Conservation (phyloP, 495 filamentous ascomycete species). For the Annulohypoxylon maeteangense region DNA sequence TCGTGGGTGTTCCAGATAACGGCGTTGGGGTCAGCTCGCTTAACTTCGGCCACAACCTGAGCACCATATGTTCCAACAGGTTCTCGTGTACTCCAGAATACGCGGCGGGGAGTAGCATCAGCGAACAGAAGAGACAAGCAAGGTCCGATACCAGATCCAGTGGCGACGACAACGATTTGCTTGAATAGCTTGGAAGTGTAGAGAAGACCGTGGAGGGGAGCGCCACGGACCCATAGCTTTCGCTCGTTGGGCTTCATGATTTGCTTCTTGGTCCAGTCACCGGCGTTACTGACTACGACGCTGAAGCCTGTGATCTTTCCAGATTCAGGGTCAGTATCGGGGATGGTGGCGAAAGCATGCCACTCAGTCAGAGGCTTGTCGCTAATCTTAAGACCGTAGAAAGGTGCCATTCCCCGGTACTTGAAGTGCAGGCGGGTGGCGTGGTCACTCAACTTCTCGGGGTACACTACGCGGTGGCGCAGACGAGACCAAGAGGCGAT, state of each 20-base stretch:
- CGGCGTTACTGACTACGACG: constrained; percentile 78
- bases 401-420: constrained; percentile 61
- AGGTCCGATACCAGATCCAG: constrained; percentile 84
- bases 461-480: constrained; percentile 66
- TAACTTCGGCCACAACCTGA: constrained; percentile 56
- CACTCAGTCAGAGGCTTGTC: constrained; percentile 75
- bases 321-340: constrained; percentile 57
- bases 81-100: constrained; percentile 62
- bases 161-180: constrained; percentile 78
- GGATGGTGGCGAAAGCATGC: constrained; percentile 85
- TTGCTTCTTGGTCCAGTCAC: constrained; percentile 80
- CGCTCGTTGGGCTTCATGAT: constrained; percentile 68
- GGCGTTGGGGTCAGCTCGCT: constrained; percentile 57
- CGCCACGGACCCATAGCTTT: constrained; percentile 65
- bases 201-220: constrained; percentile 73
- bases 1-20: constrained; percentile 62
- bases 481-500: constrained; percentile 76
- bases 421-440: constrained; percentile 77
- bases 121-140: constrained; percentile 63
- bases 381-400: constrained; percentile 65
- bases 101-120: constrained; percentile 53
- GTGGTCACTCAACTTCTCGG: constrained; percentile 74
- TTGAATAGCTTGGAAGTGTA: constrained; percentile 76
- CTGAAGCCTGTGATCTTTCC: constrained; percentile 69
- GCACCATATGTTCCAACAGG: constrained; percentile 59